Evolutionary conservation across 306 rosid genomes (phyloP).

Genomic region (Astragalus glycyphyllos): DNA sequence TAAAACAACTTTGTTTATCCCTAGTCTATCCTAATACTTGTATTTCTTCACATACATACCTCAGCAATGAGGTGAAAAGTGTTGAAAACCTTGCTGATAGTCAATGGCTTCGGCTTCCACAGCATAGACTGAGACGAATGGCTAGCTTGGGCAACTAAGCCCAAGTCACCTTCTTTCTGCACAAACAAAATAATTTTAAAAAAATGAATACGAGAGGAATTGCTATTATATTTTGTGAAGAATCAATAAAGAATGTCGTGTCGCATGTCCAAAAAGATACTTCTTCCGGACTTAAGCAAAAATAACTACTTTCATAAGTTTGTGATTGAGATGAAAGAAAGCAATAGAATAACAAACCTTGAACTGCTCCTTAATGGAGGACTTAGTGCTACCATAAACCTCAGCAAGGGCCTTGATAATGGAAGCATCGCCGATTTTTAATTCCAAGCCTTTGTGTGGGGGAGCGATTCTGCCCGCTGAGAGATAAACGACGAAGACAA

Average conservation of each 20-base stretch:
- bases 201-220: no score
- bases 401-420: slow-evolving; percentile 79
- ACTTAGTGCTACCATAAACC: slow-evolving; percentile 74
- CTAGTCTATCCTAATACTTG: no score
- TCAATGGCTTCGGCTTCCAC: slow-evolving; percentile 76
- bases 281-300: no score
- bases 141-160: slow-evolving; percentile 69
- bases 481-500: slow-evolving; percentile 65
- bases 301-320: no score
- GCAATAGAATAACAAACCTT: background rate
- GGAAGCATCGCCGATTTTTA: slow-evolving; percentile 83
- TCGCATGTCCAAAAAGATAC: no score
- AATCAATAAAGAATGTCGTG: no score
- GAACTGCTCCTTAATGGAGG: background rate
- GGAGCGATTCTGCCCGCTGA: slow-evolving; percentile 74
- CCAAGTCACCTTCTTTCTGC: slow-evolving; percentile 78
- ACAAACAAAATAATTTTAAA: no score
- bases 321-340: no score
- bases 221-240: no score
- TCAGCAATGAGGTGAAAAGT: slow-evolving; percentile 74
- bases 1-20: no score
- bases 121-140: slow-evolving; percentile 81
- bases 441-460: slow-evolving; percentile 72
- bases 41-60: slow-evolving; percentile 44
- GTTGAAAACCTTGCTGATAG: slow-evolving; percentile 71